Evolutionary conservation across 2,329 filamentous ascomycete species (phyloP), one percentile per base, ranked within the genome.

Genomic region (Simplicillium aogashimaense): DNA sequence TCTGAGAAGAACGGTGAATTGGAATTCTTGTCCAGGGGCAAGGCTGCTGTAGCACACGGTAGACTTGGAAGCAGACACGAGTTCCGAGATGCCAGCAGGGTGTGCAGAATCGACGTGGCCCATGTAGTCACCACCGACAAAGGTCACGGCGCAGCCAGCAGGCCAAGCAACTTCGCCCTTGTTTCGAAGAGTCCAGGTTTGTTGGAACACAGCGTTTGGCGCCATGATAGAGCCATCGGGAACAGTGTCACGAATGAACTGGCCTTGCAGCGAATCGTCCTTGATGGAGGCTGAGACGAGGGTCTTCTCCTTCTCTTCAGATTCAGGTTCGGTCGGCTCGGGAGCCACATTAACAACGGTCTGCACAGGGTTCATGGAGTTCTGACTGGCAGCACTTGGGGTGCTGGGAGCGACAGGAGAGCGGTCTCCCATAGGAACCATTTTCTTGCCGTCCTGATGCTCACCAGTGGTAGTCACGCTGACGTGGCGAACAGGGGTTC

Each of bases 121-220:
- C 92, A 98, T 97, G 64, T 90, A 88, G 60, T 97, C 90, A 38
- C 92, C 92, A 43, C 90, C 88, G 43, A 94, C 83, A 55, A 89
- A 95, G 62, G 85, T 86, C 51, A 97, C 85, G 42, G 81, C 83
- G 69, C 87, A 94, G 45, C 89, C 92, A 41, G 81, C 77, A 30
- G 92, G 92, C 92, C 92, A 98, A 11, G 80, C 62, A 37, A 70
- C 65, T 10, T 77, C 76, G 20, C 92, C 90, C 15, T 83, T 81
- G 57, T 98, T 98, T 54, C 81, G 81, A 32, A 98, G 74, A 39
- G 84, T 83, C 92, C 92, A 98, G 2, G 85, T 86, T 63, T 98
- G 89, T 52, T 84, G 77, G 55, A 98, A 95, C 28, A 81, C 74
- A 40, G 79, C 71, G 55, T 83, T 82, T 4, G 83, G 78, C 31